Evolutionary conservation across 495 filamentous ascomycete genomes (phyloP), one percentile per base, ranked within the genome.

Genomic region (Penicillium steckii): DNA sequence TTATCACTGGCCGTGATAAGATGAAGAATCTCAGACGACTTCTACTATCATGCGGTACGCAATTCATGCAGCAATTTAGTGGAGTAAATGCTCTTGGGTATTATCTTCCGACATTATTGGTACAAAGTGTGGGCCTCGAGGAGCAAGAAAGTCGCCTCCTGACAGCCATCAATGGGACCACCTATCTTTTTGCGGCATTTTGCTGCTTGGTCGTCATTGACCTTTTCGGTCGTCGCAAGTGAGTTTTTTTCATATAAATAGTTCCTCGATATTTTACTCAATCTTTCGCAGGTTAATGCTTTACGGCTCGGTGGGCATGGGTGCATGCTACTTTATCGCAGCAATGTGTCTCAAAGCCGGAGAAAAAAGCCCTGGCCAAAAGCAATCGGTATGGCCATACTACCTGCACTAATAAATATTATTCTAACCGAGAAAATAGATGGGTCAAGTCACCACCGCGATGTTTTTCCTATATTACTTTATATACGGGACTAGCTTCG

Each of bases 41-140:
- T 12, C 3, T 69, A 30, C 56, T 72, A 29, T 65, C 61, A 37
- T 61, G 60, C 9, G 79, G 75, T 22, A 77, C 79, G 3, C 87
- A 90, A 68, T 73, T 90, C 51, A 84, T 90, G 74, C 87, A 90
- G 65, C 87, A 91, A 56, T 70, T 89, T 35, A 80, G 80, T 43
- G 64, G 65, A 13, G 86, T 84, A 67, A 90, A 90, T 55, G 85
- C 85, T 2, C 83, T 88, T 55, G 89, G 88, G 53, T 91, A 91
- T 72, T 90, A 85, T 90, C 7, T 87, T 88, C 65, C 65, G 29
- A 32, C 29, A 32, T 32, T 32, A 32, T 32, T 32, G 29, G 29
- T 32, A 32, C 29, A 89, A 59, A 32, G 29, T 32, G 29, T 32
- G 29, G 29, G 29, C 10, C 29, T 32, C n/a, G 29, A 13, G n/a